A percentile compares a stretch with the other conserved stretches of the same genome.
Evolutionary conservation across 225 moss, liverwort and hornwort species (phyloP).

Genomic region (Takakia lepidozioides): DNA sequence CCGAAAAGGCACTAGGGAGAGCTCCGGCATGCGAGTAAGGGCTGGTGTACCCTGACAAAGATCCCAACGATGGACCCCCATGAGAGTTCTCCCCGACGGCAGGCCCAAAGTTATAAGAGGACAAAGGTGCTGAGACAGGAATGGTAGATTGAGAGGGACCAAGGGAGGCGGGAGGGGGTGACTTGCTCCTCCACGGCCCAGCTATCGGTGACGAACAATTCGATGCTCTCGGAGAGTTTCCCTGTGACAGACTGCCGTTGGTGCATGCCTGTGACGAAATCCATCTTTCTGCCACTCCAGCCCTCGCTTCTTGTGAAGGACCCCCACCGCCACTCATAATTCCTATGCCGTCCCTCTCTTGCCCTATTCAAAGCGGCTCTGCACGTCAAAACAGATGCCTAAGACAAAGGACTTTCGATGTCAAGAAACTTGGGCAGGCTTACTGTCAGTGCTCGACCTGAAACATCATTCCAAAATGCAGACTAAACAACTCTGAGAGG

Average conservation of each 20-base stretch:
- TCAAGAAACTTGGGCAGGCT: too few relatives aligned
- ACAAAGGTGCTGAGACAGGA: constrained; percentile 16
- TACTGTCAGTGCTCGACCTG: too few relatives aligned
- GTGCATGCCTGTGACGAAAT: constrained; percentile 83
- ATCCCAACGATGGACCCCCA: too few relatives aligned
- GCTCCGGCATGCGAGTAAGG: constrained; percentile 16
- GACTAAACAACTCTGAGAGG: too few relatives aligned
- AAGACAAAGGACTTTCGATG: too few relatives aligned
- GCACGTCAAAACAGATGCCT: too few relatives aligned
- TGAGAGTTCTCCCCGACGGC: constrained; percentile 45
- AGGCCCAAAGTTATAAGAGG: constrained; percentile 31
- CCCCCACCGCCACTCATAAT: constrained; percentile 31
- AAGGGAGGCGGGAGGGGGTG: constrained; percentile 38
- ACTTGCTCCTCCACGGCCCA: constrained; percentile 49
- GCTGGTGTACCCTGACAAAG: constrained; percentile 40
- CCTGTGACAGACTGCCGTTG: constrained; percentile 51
- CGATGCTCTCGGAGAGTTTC: constrained; percentile 65
- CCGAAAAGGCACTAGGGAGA: background rate
- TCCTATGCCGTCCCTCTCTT: too few relatives aligned
- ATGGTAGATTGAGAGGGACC: constrained; percentile 15
- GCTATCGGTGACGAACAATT: constrained; percentile 47
- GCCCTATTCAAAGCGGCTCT: too few relatives aligned
- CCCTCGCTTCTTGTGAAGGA: constrained; percentile 62
- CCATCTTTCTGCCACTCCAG: constrained; percentile 96
- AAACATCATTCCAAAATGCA: too few relatives aligned